phyloP scores from a whole-genome alignment of 2,329 filamentous ascomycete genomes.

The Byssothecium circinans region DNA sequence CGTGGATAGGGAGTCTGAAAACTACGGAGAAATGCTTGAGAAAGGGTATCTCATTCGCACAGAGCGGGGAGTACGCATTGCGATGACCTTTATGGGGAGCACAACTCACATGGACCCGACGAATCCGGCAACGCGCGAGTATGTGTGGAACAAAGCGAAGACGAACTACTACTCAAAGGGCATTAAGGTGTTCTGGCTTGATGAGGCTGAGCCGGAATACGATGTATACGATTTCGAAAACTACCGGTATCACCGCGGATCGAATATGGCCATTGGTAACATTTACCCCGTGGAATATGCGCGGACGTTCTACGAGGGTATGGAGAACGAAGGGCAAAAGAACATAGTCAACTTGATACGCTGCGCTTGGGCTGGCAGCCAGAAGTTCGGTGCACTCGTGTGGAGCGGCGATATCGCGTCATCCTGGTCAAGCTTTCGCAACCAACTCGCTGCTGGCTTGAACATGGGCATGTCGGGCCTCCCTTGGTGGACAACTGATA shows the following conservation, averaged over 20 bases:
- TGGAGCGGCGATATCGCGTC: slow-evolving; percentile 70
- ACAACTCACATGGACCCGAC: slow-evolving; percentile 66
- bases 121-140: slow-evolving; percentile 60
- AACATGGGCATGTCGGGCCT: slow-evolving; percentile 67
- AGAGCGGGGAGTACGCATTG: slow-evolving; percentile 61
- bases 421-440: slow-evolving; percentile 61
- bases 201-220: slow-evolving; percentile 71
- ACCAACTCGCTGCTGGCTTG: slow-evolving; percentile 64
- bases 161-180: slow-evolving; percentile 64
- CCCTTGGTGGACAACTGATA: slow-evolving; percentile 71
- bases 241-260: slow-evolving; percentile 61
- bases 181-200: slow-evolving; percentile 68
- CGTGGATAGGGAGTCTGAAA: slow-evolving; percentile 61
- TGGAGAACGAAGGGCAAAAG: slow-evolving; percentile 54
- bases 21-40: slow-evolving; percentile 64
- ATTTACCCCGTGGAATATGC: slow-evolving; percentile 63
- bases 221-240: slow-evolving; percentile 67
- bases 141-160: slow-evolving; percentile 62
- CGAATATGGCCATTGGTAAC: slow-evolving; percentile 61
- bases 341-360: slow-evolving; percentile 63
- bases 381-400: slow-evolving; percentile 66
- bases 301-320: slow-evolving; percentile 62
- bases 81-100: slow-evolving; percentile 62
- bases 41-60: slow-evolving; percentile 62
- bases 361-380: slow-evolving; percentile 61